phyloP scores from a whole-genome alignment of 805 yeast genomes.

The Yarrowia divulgata region DNA sequence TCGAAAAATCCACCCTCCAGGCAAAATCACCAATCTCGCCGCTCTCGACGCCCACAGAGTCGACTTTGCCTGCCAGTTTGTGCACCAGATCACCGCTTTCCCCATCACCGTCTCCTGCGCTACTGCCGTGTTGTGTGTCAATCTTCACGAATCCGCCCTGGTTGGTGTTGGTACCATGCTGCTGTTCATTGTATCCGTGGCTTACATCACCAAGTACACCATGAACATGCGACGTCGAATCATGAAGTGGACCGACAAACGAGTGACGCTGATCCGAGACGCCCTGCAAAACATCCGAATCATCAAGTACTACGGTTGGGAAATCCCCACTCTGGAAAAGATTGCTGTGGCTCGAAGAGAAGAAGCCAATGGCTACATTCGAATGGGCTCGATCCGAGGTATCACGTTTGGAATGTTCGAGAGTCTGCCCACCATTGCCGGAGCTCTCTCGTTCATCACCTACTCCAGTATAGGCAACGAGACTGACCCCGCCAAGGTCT shows the following conservation, averaged over 20 bases:
- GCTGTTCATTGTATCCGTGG: conserved; percentile 47
- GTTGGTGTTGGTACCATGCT: conserved; percentile 56
- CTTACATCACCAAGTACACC: conserved; percentile 45
- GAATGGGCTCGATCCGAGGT: conserved; percentile 70
- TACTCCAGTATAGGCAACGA: conserved; percentile 54
- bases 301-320: conserved; percentile 90
- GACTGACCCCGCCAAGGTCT: conserved; percentile 65
- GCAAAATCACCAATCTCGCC: conserved; percentile 70
- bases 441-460: conserved; percentile 64
- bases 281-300: conserved; percentile 76
- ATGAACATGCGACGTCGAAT: conserved; percentile 64
- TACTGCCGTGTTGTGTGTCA: conserved; percentile 64
- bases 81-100: conserved; percentile 70
- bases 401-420: conserved; percentile 67
- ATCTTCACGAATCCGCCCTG: conserved; percentile 69
- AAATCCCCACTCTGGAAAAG: conserved; percentile 66
- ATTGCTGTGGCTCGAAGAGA: conserved; percentile 59
- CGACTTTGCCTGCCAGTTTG: conserved; percentile 70
- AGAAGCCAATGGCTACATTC: conserved; percentile 68
- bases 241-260: conserved; percentile 64
- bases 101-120: conserved; percentile 67
- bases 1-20: conserved; percentile 63
- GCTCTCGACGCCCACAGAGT: conserved; percentile 77
- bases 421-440: conserved; percentile 70
- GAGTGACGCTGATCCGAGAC: conserved; percentile 81